Base-by-base conservation (phyloP, 2,329 filamentous ascomycete genomes). In the Tolypocladium ovalisporum region DNA sequence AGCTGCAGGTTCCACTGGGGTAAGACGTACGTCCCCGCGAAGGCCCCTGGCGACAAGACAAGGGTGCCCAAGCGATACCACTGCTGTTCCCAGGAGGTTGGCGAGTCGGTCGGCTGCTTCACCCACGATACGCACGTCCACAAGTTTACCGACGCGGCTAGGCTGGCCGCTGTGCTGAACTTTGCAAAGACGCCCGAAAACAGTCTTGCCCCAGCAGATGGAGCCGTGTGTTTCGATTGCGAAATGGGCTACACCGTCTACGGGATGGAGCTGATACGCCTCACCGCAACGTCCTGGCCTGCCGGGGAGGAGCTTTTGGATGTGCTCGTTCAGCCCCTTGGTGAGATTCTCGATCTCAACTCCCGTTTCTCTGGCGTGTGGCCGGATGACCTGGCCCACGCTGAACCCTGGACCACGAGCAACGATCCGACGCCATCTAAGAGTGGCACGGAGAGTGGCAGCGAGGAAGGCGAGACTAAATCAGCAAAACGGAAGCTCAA, bases 181-280 rank as follows among this genome's bases (percentile, higher is more conserved):
- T 99, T 95, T 69, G 80, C 84, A 57, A 73, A 83, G 60, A 97
- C 94, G 0, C 92, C 92, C 0, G 72, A 78, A 15, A 91, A 90
- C 62, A 69, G 75, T 1, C 65, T 73, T 2, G 77, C 75, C 1
- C 74, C 76, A 0, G 65, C 71, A 1, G 74, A 80, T 55, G 81
- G 82, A 39, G 89, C 88, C 2, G 84, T 97, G 13, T 88, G 85
- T 62, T 93, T 99, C 65, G 94, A 99, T 70, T 97, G 94, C 66
- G 94, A 99, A 69, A 99, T 99, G 94, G 90, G 89, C 5, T 97
- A 96, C 68, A 99, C 95, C 0, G 89, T 89, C 1, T 73, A 87
- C 54, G 94, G 95, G 0, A 76, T 97, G 62, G 94, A 99, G 70
- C 80, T 99, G 22, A 86, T 97, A 57, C 89, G 94, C 10, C 73